Percentiles rank a stretch among this genome's conserved stretches.
Conservation (phyloP, 2,329 filamentous ascomycete species). For the Fusarium albosuccineum region DNA sequence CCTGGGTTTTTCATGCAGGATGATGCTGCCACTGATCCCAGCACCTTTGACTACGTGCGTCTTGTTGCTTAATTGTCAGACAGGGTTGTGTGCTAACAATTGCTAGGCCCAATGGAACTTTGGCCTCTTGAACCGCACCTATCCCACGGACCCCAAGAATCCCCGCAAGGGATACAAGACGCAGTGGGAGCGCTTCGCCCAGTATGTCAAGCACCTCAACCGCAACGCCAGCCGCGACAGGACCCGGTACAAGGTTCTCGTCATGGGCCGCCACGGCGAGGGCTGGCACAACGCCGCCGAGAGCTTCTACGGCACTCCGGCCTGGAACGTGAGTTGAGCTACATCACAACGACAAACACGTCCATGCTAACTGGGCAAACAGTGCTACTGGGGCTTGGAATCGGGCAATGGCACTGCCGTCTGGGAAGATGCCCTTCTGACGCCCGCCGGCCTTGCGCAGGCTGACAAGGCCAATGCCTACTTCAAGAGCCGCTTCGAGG, state of each 20-base stretch:
- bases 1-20: conserved; percentile 75
- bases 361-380: conserved; percentile 5
- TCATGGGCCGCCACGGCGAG: conserved; percentile 78
- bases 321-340: conserved; percentile 70
- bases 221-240: conserved; percentile 54
- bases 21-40: conserved; percentile 65
- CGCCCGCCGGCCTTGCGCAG: conserved; percentile 67
- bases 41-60: conserved; percentile 74
- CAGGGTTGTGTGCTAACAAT: background rate
- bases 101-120: conserved; percentile 70
- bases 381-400: conserved; percentile 75
- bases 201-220: conserved; percentile 70
- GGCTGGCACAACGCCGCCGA: conserved; percentile 75
- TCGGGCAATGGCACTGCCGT: conserved; percentile 72
- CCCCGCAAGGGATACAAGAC: conserved; percentile 58
- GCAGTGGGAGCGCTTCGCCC: conserved; percentile 74
- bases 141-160: conserved; percentile 65
- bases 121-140: conserved; percentile 73
- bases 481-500: conserved; percentile 66
- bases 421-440: conserved; percentile 76
- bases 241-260: conserved; percentile 73
- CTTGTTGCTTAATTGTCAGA: background rate
- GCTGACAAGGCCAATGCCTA: conserved; percentile 70
- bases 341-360: rapidly evolving
- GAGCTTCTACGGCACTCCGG: conserved; percentile 74